Evolutionary conservation across 306 rosid species (phyloP).

Genomic region (Cicer cuneatum): DNA sequence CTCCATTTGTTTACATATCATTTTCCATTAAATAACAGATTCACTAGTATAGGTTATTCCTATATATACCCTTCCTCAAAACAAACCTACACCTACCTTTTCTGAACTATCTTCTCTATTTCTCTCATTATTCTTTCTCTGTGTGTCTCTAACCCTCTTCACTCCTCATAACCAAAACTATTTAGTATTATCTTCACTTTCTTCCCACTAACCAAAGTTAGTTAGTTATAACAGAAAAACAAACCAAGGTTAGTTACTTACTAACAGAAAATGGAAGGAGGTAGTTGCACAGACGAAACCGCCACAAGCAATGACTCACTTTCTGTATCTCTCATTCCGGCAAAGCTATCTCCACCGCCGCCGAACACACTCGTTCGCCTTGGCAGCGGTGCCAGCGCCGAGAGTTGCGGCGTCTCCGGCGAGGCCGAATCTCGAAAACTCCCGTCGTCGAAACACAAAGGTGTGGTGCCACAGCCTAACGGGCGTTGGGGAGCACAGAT

Average conservation of each 20-base stretch:
- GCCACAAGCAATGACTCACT: slow-evolving; percentile 57
- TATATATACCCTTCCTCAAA: slow-evolving; percentile 59
- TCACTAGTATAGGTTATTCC: slow-evolving; percentile 3
- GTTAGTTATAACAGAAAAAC: neutral
- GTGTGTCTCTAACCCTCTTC: neutral
- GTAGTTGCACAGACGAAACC: slow-evolving; percentile 65
- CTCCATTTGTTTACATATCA: neutral
- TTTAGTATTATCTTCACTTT: neutral
- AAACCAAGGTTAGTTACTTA: slow-evolving; percentile 1
- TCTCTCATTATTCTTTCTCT: slow-evolving; percentile 19
- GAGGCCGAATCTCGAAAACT: slow-evolving; percentile 88
- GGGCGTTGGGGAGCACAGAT: slow-evolving; percentile 99
- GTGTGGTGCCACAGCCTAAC: slow-evolving; percentile 97
- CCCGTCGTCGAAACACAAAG: slow-evolving; percentile 87
- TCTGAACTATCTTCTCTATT: slow-evolving; percentile 19
- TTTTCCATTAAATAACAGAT: neutral
- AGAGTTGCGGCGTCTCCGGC: slow-evolving; percentile 62
- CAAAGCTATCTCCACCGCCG: slow-evolving; percentile 50
- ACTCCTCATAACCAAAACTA: neutral
- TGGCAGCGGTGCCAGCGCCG: slow-evolving; percentile 60
- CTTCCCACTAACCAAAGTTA: slow-evolving; percentile 4
- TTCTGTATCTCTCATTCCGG: slow-evolving; percentile 52
- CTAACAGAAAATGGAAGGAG: slow-evolving; percentile 61
- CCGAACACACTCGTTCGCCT: slow-evolving; percentile 55
- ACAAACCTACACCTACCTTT: slow-evolving; percentile 12